These are phyloP conservation scores for Hymenoscyphus fructigenus DNA, from an alignment of 2,329 filamentous ascomycete genomes.

Conservation along the genomic window DNA sequence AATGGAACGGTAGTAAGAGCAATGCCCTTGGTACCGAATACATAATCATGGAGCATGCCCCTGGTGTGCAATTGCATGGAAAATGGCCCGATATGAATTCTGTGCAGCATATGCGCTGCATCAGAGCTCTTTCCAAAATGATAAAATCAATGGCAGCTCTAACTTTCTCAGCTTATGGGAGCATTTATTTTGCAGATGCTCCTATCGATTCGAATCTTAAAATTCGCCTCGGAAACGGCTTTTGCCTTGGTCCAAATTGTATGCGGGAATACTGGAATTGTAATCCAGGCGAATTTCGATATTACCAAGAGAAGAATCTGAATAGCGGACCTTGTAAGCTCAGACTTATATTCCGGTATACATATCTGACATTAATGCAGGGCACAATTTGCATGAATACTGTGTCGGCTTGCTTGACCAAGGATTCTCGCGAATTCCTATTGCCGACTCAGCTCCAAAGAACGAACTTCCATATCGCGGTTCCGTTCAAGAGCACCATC, in stretches of 20 bases:
- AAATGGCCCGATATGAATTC: constrained; percentile 37
- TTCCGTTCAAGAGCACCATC: constrained; percentile 36
- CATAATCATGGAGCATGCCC: constrained; percentile 42
- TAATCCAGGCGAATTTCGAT: constrained; percentile 30
- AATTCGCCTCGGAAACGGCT: constrained; percentile 18
- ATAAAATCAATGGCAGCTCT: constrained; percentile 27
- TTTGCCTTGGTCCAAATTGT: constrained; percentile 37
- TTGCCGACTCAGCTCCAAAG: constrained; percentile 17
- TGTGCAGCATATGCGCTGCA: constrained; percentile 31
- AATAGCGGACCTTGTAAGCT: constrained; percentile 42
- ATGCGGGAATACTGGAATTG: constrained; percentile 33
- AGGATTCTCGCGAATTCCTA: constrained; percentile 40
- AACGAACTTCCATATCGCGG: constrained; percentile 38
- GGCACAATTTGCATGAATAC: constrained; percentile 38
- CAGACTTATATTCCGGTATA: not conserved
- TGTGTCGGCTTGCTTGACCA: constrained; percentile 41
- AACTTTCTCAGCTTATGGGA: constrained; percentile 39
- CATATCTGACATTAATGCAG: constrained; percentile 27
- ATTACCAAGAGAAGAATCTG: constrained; percentile 15
- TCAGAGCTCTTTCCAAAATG: constrained; percentile 19
- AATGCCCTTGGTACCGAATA: constrained; percentile 39
- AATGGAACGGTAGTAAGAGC: constrained; percentile 41
- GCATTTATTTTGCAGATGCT: constrained; percentile 34
- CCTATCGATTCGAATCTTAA: constrained; percentile 14
- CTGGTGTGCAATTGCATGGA: constrained; percentile 36